Evolutionary conservation across 352 stramenopile species (phyloP).

Genomic region (Globisporangium carolinianum): DNA sequence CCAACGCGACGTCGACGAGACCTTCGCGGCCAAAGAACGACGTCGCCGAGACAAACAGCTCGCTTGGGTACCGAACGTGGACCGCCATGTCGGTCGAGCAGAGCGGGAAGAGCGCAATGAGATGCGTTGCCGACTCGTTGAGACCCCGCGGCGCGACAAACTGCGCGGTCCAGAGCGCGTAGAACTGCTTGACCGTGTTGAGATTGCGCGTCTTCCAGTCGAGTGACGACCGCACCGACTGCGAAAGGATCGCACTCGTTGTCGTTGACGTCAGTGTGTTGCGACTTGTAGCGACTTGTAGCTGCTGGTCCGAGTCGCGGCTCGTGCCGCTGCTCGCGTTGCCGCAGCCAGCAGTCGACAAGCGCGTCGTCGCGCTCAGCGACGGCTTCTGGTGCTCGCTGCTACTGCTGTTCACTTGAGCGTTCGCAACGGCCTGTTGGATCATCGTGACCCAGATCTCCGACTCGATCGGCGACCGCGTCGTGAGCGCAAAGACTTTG

Average conservation of each 20-base stretch:
- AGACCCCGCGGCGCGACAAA: conserved; percentile 50
- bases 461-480: conserved; percentile 68
- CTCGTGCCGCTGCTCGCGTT: not conserved
- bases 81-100: conserved; percentile 77
- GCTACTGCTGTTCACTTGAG: not conserved
- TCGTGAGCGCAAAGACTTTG: conserved; percentile 84
- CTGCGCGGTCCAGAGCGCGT: conserved; percentile 70
- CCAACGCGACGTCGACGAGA: conserved; percentile 70
- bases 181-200: conserved; percentile 79
- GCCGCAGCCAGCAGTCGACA: conserved; percentile 7
- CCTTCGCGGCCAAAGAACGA: conserved; percentile 76
- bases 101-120: conserved; percentile 74
- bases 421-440: conserved; percentile 63
- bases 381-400: conserved; percentile 34
- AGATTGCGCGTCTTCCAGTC: conserved; percentile 85
- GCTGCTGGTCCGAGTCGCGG: conserved; percentile 47
- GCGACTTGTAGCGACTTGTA: conserved; percentile 14
- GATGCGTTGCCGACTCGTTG: conserved; percentile 46
- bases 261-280: conserved; percentile 14
- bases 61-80: conserved; percentile 64
- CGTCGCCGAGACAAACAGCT: not conserved
- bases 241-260: conserved; percentile 23
- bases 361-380: conserved; percentile 37
- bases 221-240: conserved; percentile 67
- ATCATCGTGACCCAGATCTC: conserved; percentile 85